phyloP scores from a whole-genome alignment of 2,329 filamentous ascomycete species.

The Scytalidium lignicola region DNA sequence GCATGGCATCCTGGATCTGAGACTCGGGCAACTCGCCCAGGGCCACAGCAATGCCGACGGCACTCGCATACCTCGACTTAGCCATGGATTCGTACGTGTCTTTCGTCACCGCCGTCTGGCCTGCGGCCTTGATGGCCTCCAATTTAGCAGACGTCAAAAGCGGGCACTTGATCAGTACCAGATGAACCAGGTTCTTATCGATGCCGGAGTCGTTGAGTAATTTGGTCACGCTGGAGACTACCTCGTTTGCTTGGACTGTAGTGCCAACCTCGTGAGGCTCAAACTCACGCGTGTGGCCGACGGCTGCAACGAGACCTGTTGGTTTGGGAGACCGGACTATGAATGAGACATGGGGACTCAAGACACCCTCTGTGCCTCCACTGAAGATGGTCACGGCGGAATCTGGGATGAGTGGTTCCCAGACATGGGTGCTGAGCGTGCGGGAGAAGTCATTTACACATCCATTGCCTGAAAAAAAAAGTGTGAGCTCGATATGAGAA shows the following conservation, averaged over 20 bases:
- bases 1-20: conserved; percentile 17
- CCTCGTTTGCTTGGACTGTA: conserved; percentile 20
- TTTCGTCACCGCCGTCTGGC: conserved; percentile 19
- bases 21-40: conserved; percentile 18
- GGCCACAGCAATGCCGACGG: conserved; percentile 25
- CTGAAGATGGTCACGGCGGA: conserved; percentile 28
- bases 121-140: conserved; percentile 16
- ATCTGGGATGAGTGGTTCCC: conserved; percentile 25
- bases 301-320: conserved; percentile 21
- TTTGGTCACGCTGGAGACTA: conserved; percentile 13
- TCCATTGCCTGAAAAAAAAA: conserved; percentile 23
- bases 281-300: conserved; percentile 23
- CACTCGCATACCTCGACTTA: conserved; percentile 27
- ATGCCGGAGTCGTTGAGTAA: conserved; percentile 17
- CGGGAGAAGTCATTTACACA: conserved; percentile 32
- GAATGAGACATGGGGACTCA: conserved; percentile 29
- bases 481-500: not conserved
- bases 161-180: conserved; percentile 27
- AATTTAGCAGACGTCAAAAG: conserved; percentile 26
- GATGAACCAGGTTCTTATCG: conserved; percentile 16
- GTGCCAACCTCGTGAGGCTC: conserved; percentile 27
- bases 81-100: conserved; percentile 31
- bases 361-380: conserved; percentile 28
- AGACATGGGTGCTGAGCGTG: conserved; percentile 25
- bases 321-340: conserved; percentile 15